phyloP scores from a whole-genome alignment of 176 grass and related monocot genomes.

The Carex parvula region DNA sequence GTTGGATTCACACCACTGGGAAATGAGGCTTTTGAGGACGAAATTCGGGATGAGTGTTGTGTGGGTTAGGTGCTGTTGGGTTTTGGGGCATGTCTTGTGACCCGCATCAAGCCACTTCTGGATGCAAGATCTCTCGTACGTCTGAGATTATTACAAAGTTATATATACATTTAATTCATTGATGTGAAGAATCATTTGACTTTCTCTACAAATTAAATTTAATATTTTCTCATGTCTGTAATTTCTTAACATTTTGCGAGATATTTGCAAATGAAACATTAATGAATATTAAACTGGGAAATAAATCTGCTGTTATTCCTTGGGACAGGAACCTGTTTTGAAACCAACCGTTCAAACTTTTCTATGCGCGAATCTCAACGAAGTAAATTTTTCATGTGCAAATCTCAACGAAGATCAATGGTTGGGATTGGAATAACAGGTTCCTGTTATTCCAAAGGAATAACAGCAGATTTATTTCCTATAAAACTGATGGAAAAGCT shows the following conservation, averaged over 20 bases:
- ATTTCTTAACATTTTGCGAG: not conserved
- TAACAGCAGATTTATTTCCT: too few species aligned
- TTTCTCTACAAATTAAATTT: not conserved
- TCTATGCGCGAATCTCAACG: too few species aligned
- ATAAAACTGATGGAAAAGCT: too few species aligned
- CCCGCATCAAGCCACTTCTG: conserved; percentile 95
- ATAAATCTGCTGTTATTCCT: too few species aligned
- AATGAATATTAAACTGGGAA: not conserved
- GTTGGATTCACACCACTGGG: conserved; percentile 92
- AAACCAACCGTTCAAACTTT: too few species aligned
- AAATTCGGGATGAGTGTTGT: conserved; percentile 78
- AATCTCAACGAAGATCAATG: too few species aligned
- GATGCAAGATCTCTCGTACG: conserved; percentile 84
- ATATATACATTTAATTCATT: not conserved
- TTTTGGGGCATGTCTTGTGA: conserved; percentile 94
- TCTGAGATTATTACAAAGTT: conserved; percentile 39
- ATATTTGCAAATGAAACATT: not conserved
- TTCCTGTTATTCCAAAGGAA: too few species aligned
- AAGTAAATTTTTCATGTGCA: too few species aligned
- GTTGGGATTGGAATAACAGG: too few species aligned
- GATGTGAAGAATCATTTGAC: not conserved
- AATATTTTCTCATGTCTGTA: not conserved
- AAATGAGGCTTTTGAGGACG: conserved; percentile 85
- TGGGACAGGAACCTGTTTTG: too few species aligned
- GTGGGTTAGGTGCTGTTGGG: conserved; percentile 63